A percentile compares a stretch with the other conserved stretches of the same genome.
Evolutionary conservation across 1,284 basidiomycete species (phyloP).

Genomic region (Pseudozyma pruni): DNA sequence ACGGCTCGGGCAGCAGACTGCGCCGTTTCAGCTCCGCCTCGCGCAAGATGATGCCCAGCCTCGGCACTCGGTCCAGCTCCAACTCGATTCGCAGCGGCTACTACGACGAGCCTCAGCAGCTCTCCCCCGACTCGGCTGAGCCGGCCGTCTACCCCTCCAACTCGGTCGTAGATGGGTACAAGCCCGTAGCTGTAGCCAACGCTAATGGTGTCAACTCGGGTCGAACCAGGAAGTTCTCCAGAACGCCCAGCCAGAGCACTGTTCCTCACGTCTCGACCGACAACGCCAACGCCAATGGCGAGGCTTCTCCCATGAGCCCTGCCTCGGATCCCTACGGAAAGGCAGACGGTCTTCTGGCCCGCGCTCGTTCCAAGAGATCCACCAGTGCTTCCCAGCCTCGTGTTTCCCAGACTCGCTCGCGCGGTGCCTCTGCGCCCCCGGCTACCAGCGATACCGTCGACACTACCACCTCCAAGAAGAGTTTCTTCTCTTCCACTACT

Average conservation of each 20-base stretch:
- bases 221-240: slow-evolving; percentile 24
- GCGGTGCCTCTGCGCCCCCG: slow-evolving; percentile 17
- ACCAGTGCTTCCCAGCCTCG: slow-evolving; percentile 8
- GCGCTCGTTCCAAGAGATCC: slow-evolving; percentile 23
- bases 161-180: slow-evolving; percentile 19
- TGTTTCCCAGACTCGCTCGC: neutral
- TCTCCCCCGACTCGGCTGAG: slow-evolving; percentile 16
- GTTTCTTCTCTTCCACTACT: slow-evolving; percentile 29
- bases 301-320: neutral
- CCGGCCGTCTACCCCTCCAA: slow-evolving; percentile 19
- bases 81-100: slow-evolving; percentile 21
- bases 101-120: slow-evolving; percentile 28
- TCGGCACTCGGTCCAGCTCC: slow-evolving; percentile 17
- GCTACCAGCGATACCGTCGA: neutral
- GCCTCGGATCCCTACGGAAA: slow-evolving; percentile 30
- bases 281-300: neutral
- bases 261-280: slow-evolving; percentile 1
- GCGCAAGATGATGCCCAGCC: slow-evolving; percentile 42
- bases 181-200: slow-evolving; percentile 11
- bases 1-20: slow-evolving; percentile 8
- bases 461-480: slow-evolving; percentile 1
- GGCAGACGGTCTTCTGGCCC: slow-evolving; percentile 31
- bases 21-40: slow-evolving; percentile 41
- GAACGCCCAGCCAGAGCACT: slow-evolving; percentile 14
- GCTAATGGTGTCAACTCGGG: slow-evolving; percentile 1